Base-by-base conservation (phyloP, 2,329 filamentous ascomycete genomes). In the Aspergillus sp. region DNA sequence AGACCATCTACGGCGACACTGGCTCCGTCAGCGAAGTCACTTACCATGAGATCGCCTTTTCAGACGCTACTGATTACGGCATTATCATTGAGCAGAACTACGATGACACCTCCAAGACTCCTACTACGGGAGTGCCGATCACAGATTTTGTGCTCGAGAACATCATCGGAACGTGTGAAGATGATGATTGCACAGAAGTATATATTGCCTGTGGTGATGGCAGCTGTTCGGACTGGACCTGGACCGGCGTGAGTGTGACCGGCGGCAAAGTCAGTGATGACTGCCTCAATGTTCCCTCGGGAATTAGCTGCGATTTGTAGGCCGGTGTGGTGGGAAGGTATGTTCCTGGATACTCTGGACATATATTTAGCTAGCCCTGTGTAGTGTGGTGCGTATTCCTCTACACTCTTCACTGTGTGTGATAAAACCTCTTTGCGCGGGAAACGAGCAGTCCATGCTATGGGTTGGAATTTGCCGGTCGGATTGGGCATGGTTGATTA, bases 151-250 rank as follows among this genome's bases (percentile, higher is more conserved):
- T 36, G 15, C 49, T 52, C 11, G 49, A 52, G 49, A 52, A 36
- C 10, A 32, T 52, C 8, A 39, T 23, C 21, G 49, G 49, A 32
- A 52, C 49, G 5, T 52, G 49, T 23, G 49, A 19, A 5, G 49
- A 52, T 23, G 49, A 52, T 36, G 49, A 52, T 8, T 52, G 49
- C 27, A 52, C 49, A 5, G 49, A 52, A 10, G 19, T 52, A 70
- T 52, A 52, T 15, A 52, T 52, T 38, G 6, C 57, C 80, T 54
- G 70, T 84, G 64, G 84, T 83, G 69, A 70, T 30, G 82, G 81
- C 32, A 76, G 77, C 60, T 85, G 83, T 73, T 79, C 77, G 1
- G 75, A 79, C 72, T 87, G 84, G 82, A 83, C 77, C 23, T 87
- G 83, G 82, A 74, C 70, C 11, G 77, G 73, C 47, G 81, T 84